Evolutionary conservation across 768 basidiomycete species (phyloP).

Genomic region (Boletus rufocinnamomeus): DNA sequence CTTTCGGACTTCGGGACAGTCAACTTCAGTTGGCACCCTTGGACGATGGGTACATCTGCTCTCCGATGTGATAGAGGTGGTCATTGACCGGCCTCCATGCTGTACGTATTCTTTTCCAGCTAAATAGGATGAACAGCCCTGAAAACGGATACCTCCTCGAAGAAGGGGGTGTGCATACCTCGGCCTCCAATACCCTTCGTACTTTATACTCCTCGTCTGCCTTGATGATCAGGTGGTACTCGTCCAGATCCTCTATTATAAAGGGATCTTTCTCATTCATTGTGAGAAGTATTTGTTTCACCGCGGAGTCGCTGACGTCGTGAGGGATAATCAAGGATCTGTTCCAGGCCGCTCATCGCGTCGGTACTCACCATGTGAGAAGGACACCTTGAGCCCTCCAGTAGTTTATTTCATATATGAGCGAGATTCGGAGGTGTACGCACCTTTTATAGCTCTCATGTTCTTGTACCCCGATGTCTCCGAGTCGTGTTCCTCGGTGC

Average conservation of each 20-base stretch:
- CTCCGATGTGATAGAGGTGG: neutral
- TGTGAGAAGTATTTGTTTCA: constrained; percentile 81
- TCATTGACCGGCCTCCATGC: constrained; percentile 47
- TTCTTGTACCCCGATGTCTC: neutral
- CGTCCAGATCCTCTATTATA: constrained; percentile 86
- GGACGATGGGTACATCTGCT: neutral
- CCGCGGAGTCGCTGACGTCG: constrained; percentile 71
- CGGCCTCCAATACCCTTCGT: constrained; percentile 67
- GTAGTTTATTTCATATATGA: constrained; percentile 9
- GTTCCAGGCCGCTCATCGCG: neutral
- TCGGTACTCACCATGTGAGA: constrained; percentile 58
- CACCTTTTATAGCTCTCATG: constrained; percentile 71
- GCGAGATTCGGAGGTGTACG: constrained; percentile 19
- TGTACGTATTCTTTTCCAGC: constrained; percentile 89
- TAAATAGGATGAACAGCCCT: constrained; percentile 25
- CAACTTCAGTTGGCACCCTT: neutral
- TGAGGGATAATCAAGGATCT: neutral
- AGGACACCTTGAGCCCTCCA: constrained; percentile 50
- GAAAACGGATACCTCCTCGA: neutral
- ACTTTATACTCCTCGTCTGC: constrained; percentile 80
- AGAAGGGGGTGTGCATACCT: constrained; percentile 45
- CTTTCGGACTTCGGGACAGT: neutral
- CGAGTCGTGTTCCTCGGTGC: neutral
- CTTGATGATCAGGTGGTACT: constrained; percentile 80
- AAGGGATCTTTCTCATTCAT: constrained; percentile 82